phyloP scores from a whole-genome alignment of 805 yeast species.

The Saccharomycopsis malanga region DNA sequence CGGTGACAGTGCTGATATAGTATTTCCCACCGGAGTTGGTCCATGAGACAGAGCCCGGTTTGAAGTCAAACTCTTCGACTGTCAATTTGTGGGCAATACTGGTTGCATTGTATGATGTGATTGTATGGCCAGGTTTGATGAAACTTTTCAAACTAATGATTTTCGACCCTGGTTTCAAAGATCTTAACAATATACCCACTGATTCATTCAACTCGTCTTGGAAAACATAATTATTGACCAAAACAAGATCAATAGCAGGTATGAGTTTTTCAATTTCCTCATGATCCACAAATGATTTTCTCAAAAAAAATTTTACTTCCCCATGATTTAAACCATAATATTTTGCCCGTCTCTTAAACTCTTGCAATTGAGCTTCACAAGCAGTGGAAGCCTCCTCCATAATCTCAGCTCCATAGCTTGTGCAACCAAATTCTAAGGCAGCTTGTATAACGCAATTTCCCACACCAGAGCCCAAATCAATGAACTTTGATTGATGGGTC shows the following conservation, averaged over 20 bases:
- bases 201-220: constrained; percentile 64
- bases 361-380: constrained; percentile 52
- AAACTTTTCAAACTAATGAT: constrained; percentile 75
- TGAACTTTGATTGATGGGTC: constrained; percentile 48
- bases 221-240: constrained; percentile 80
- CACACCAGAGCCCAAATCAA: constrained; percentile 91
- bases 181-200: constrained; percentile 57
- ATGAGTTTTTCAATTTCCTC: constrained; percentile 46
- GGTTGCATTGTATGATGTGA: constrained; percentile 45
- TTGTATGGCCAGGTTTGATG: constrained; percentile 67
- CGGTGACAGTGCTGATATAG: constrained; percentile 63
- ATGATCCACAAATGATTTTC: constrained; percentile 68
- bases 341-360: constrained; percentile 49
- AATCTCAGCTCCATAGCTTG: constrained; percentile 84
- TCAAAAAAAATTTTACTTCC: constrained; percentile 47
- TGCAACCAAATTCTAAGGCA: constrained; percentile 76
- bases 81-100: constrained; percentile 57
- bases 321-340: constrained; percentile 61
- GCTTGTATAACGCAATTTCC: constrained; percentile 91
- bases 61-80: constrained; percentile 47
- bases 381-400: constrained; percentile 75
- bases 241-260: constrained; percentile 58
- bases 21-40: constrained; percentile 71
- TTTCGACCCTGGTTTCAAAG: constrained; percentile 64
- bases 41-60: constrained; percentile 49